These are phyloP conservation scores for Abortiporus biennis DNA, from an alignment of 1,284 basidiomycete genomes.

Conservation along the genomic window DNA sequence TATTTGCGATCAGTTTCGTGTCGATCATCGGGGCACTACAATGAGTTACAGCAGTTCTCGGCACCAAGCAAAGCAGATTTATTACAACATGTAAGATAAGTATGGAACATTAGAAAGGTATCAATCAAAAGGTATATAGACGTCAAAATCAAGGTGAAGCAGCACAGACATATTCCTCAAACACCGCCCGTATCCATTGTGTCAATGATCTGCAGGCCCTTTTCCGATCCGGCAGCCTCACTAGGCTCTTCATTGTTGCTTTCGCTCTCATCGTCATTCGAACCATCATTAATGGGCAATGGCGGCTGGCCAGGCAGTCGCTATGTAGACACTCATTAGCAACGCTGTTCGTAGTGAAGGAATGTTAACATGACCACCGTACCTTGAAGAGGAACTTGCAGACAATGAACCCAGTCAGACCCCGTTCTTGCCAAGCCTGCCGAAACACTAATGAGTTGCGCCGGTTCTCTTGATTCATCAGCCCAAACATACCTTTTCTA, in stretches of 20 bases:
- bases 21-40: too few species aligned
- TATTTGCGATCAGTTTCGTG: too few species aligned
- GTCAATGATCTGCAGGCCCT: too few species aligned
- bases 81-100: too few species aligned
- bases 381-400: conserved; percentile 81
- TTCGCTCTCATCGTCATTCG: conserved; percentile 3
- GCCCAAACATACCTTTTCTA: conserved; percentile 49
- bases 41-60: too few species aligned
- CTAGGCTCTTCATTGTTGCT: not conserved
- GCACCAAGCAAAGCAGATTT: too few species aligned
- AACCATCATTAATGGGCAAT: conserved; percentile 23
- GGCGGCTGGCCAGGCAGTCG: conserved; percentile 56
- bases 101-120: too few species aligned
- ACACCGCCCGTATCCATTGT: too few species aligned
- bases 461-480: not conserved
- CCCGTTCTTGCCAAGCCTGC: conserved; percentile 67
- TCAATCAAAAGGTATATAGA: too few species aligned
- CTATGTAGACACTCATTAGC: conserved; percentile 27
- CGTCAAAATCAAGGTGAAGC: too few species aligned
- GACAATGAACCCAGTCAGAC: conserved; percentile 64
- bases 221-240: not conserved
- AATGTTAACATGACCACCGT: conserved; percentile 12
- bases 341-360: not conserved
- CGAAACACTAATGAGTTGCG: conserved; percentile 2
- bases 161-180: too few species aligned